These are phyloP conservation scores for Oryza rufipogon DNA, from an alignment of 176 grass and related monocot species.

Conservation along the genomic window DNA sequence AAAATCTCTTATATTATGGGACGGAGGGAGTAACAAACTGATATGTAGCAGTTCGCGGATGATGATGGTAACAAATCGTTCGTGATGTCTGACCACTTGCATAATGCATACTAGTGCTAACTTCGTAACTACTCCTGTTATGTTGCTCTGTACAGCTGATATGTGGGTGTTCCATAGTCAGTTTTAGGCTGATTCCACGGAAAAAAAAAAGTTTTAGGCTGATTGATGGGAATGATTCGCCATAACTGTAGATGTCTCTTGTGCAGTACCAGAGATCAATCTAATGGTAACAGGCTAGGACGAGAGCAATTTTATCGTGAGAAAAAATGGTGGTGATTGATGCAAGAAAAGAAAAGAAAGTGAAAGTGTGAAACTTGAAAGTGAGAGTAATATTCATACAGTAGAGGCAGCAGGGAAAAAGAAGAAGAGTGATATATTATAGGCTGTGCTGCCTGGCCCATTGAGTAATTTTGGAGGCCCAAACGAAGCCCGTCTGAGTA, in stretches of 20 bases:
- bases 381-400: too few relatives aligned
- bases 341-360: not conserved
- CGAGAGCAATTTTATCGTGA: not conserved
- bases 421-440: too few relatives aligned
- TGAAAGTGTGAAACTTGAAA: too few relatives aligned
- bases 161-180: too few relatives aligned
- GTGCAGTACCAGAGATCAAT: not conserved
- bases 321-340: not conserved
- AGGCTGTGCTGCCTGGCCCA: not conserved
- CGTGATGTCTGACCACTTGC: not conserved
- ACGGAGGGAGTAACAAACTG: not conserved
- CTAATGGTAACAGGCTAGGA: not conserved
- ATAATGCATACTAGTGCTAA: not conserved
- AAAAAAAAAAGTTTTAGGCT: not conserved
- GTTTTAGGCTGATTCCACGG: too few relatives aligned
- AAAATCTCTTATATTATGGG: too few relatives aligned
- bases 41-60: not conserved
- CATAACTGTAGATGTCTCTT: not conserved
- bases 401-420: too few relatives aligned
- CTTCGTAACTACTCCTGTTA: not conserved
- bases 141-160: not conserved
- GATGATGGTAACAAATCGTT: not conserved
- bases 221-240: not conserved
- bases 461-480: not conserved
- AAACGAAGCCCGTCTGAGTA: not conserved